A percentile compares a stretch with the other conserved stretches of the same genome.
Evolutionary conservation across 1,284 basidiomycete species (phyloP).

Genomic region (Boletus calvinii): DNA sequence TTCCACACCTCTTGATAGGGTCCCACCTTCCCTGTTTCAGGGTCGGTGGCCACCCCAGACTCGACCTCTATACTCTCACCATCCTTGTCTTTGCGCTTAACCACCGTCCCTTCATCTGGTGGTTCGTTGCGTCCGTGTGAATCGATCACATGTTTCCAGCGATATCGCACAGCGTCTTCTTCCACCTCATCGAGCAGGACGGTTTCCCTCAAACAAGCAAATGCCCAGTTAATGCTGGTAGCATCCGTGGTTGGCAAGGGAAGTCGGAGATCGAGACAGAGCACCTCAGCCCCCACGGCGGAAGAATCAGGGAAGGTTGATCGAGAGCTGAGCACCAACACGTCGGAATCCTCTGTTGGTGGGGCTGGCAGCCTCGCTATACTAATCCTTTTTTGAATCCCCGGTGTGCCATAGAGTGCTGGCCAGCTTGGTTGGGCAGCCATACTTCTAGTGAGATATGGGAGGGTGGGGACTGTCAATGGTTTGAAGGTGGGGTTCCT

Average conservation of each 20-base stretch:
- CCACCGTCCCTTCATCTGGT: slow-evolving; percentile 16
- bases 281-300: background rate
- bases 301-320: slow-evolving; percentile 14
- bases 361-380: slow-evolving; percentile 13
- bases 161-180: slow-evolving; percentile 9
- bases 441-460: slow-evolving; percentile 5
- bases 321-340: slow-evolving; percentile 21
- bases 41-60: slow-evolving; percentile 13
- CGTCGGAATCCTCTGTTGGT: slow-evolving; percentile 23
- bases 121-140: slow-evolving; percentile 9
- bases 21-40: slow-evolving; percentile 13
- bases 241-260: slow-evolving; percentile 2
- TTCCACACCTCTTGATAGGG: slow-evolving; percentile 24
- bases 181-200: background rate
- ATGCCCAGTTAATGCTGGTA: slow-evolving; percentile 13
- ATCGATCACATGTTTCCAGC: slow-evolving; percentile 18
- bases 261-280: slow-evolving; percentile 22
- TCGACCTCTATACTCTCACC: slow-evolving; percentile 15
- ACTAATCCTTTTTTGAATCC: slow-evolving; percentile 11
- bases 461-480: no score
- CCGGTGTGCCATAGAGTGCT: slow-evolving; percentile 16
- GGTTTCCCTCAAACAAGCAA: slow-evolving; percentile 16
- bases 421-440: background rate
- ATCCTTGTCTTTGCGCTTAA: background rate
- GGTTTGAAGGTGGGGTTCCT: no score